Evolutionary conservation across 768 basidiomycete species (phyloP), one percentile per base, ranked within the genome.

Genomic region (Thelephora aurantiotincta): DNA sequence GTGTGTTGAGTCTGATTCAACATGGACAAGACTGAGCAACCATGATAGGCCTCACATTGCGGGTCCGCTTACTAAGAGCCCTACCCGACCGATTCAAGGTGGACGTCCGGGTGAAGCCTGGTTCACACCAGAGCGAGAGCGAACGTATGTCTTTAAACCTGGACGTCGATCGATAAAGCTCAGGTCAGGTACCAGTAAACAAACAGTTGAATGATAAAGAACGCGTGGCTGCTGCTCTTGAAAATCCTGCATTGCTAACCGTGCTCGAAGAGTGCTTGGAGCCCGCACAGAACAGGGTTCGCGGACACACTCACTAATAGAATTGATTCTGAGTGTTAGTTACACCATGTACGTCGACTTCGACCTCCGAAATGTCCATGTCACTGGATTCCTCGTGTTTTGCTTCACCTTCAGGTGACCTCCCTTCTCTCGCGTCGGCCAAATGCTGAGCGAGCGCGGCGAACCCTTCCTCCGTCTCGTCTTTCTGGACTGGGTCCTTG

Each of bases 121-220:
- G 96, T 2, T 93, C 89, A 1, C 96, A 99, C 67, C 89, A 97
- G 62, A 93, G 89, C 60, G 94, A 97, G 60, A 71, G 80, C 48
- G 82, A 91, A 45, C 79, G 91, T 90, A 50, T 33, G 80, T 65
- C 19, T 19, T 16, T 12, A 16, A 19, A 11, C 1, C 33, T 1
- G 14, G n/a, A 16, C 13, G 19, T 9, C n/a, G 5, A 44, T 6
- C 6, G 37, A 35, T 16, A 12, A 30, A 18, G 12, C 22, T 23
- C 19, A 22, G 6, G 18, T 6, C 22, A 33, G 14, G 30, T 34
- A 9, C 30, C 53, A 94, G 96, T 99, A 11, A 99, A 98, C 65
- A 97, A 97, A 62, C 96, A 99, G 58, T 71, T 99, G 33, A 99
- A 99, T 57, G 96, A 99, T 67, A 99, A 99, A 64, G 96, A 99